Conservation (phyloP, 345 rosid genomes). For the Gossypium mustelinum region DNA sequence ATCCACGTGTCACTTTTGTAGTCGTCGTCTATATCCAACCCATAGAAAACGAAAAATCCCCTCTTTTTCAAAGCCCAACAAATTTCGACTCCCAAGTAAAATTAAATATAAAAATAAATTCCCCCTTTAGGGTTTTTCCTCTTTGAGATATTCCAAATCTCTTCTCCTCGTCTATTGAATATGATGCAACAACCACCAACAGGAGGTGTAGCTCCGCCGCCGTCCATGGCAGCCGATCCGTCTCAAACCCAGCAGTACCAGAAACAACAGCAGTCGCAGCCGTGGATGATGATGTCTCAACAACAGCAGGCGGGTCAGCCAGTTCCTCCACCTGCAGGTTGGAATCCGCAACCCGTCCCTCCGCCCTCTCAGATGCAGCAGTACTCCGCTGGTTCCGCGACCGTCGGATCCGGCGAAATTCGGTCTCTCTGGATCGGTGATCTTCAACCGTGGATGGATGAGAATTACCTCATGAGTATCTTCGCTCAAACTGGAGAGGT, state of each 20-base stretch:
- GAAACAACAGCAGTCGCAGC: slow-evolving; percentile 31
- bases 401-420: slow-evolving; percentile 36
- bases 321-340: slow-evolving; percentile 60
- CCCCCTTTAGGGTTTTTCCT: neutral
- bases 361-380: slow-evolving; percentile 50
- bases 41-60: neutral
- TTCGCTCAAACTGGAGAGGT: slow-evolving; percentile 71
- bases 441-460: slow-evolving; percentile 91
- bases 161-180: slow-evolving; percentile 16
- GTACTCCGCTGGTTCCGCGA: slow-evolving; percentile 28
- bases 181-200: slow-evolving; percentile 63
- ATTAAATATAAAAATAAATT: neutral
- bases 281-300: slow-evolving; percentile 58
- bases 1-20: neutral
- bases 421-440: slow-evolving; percentile 93
- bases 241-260: slow-evolving; percentile 37
- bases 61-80: neutral
- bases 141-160: neutral
- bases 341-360: slow-evolving; percentile 73
- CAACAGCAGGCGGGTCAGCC: slow-evolving; percentile 48
- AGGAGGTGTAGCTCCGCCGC: slow-evolving; percentile 39
- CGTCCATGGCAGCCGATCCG: slow-evolving; percentile 36
- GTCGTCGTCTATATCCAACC: neutral
- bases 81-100: neutral
- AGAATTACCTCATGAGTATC: slow-evolving; percentile 58